Evolutionary conservation across 148 eudicot genomes (phyloP).

Genomic region (Chenopodium suecicum): DNA sequence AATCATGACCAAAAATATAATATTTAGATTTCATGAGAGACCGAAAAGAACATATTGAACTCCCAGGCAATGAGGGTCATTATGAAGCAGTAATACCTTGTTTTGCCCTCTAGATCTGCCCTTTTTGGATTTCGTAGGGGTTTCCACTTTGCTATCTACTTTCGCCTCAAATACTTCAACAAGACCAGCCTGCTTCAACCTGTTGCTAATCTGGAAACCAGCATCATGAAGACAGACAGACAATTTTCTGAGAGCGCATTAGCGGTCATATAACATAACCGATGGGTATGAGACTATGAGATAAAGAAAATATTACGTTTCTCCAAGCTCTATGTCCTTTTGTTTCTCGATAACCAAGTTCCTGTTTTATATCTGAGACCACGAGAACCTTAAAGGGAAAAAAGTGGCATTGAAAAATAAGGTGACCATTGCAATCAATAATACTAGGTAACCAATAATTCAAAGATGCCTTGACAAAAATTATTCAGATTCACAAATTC

Average conservation of each 20-base stretch:
- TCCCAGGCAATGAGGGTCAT: background rate
- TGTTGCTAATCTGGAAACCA: conserved; percentile 53
- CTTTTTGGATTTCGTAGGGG: conserved; percentile 25
- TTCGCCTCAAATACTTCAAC: conserved; percentile 67
- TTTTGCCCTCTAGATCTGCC: conserved; percentile 29
- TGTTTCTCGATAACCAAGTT: conserved; percentile 71
- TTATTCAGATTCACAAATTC: background rate
- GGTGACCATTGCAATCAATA: conserved; percentile 12
- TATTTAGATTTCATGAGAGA: background rate
- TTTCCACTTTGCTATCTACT: conserved; percentile 49
- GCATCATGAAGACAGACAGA: conserved; percentile 17
- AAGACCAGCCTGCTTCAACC: conserved; percentile 76
- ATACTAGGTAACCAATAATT: background rate
- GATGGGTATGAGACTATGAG: background rate
- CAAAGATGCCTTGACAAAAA: conserved; percentile 11
- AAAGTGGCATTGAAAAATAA: conserved; percentile 8
- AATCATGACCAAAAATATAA: background rate
- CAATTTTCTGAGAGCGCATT: background rate
- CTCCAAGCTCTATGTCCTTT: conserved; percentile 90
- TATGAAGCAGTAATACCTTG: conserved; percentile 32
- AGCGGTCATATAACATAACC: background rate
- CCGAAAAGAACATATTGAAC: background rate
- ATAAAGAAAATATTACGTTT: conserved; percentile 48
- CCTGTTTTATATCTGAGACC: conserved; percentile 75
- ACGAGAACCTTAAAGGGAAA: conserved; percentile 68